Evolutionary conservation across 164 flowering plant genomes (phyloP).

Genomic region (Umbilicus rupestris): DNA sequence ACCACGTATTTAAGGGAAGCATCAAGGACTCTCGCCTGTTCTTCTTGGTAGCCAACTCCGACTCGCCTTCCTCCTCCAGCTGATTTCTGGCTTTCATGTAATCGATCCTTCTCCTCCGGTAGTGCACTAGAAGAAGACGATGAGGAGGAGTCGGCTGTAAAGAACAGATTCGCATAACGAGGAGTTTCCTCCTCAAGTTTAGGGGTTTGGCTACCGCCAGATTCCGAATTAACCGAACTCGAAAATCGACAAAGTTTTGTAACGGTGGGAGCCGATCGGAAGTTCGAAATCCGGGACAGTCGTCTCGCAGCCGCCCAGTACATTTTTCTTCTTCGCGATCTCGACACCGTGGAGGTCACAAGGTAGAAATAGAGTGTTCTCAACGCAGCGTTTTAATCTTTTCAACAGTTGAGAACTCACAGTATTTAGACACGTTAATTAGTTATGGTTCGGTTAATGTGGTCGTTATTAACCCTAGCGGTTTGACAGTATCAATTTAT

Average conservation of each 20-base stretch:
- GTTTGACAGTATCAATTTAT: too few relatives aligned
- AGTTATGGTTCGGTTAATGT: too few relatives aligned
- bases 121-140: neutral
- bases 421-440: too few relatives aligned
- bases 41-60: neutral
- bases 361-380: too few relatives aligned
- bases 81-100: neutral
- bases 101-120: neutral
- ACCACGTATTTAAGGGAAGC: conserved; percentile 4
- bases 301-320: neutral
- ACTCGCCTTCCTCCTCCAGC: conserved; percentile 3
- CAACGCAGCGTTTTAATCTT: too few relatives aligned
- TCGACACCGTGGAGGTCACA: too few relatives aligned
- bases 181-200: neutral
- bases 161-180: neutral
- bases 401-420: too few relatives aligned
- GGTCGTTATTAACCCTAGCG: too few relatives aligned
- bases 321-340: too few relatives aligned
- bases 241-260: neutral
- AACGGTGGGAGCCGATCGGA: neutral
- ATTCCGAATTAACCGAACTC: neutral
- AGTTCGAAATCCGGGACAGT: neutral
- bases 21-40: conserved; percentile 4
- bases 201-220: neutral
- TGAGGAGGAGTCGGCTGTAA: neutral